Evolutionary conservation across 2,329 filamentous ascomycete genomes (phyloP).

Genomic region (Trichoderma asperellum): DNA sequence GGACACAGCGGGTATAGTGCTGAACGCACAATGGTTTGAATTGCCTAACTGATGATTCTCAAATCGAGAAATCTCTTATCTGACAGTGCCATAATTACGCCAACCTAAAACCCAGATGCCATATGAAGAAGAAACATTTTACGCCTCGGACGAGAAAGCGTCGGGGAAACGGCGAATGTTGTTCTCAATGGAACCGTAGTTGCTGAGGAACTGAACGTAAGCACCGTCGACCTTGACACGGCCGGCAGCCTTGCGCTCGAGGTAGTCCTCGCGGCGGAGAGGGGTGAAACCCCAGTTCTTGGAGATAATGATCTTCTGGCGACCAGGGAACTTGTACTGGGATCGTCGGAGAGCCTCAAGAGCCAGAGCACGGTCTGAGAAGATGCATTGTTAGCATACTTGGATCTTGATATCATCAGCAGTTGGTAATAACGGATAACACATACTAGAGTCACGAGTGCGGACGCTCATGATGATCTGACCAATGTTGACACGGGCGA

Average conservation of each 20-base stretch:
- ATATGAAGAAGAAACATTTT: slow-evolving; percentile 42
- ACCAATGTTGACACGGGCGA: slow-evolving; percentile 99
- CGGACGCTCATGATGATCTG: slow-evolving; percentile 98
- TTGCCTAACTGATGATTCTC: slow-evolving; percentile 42
- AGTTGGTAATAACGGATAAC: not conserved
- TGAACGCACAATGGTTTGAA: slow-evolving; percentile 40
- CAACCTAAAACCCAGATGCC: slow-evolving; percentile 48
- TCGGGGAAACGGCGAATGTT: slow-evolving; percentile 97
- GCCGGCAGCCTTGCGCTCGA: slow-evolving; percentile 91
- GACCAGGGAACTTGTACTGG: slow-evolving; percentile 99
- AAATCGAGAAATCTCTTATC: slow-evolving; percentile 42
- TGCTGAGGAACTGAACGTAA: slow-evolving; percentile 98
- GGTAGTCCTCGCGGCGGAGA: slow-evolving; percentile 95
- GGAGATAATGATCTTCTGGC: slow-evolving; percentile 99
- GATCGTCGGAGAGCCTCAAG: slow-evolving; percentile 98
- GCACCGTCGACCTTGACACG: slow-evolving; percentile 96
- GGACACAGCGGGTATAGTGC: slow-evolving; percentile 26
- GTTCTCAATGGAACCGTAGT: slow-evolving; percentile 80
- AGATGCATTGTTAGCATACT: slow-evolving; percentile 34
- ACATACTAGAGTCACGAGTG: slow-evolving; percentile 88
- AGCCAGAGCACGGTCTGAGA: slow-evolving; percentile 79
- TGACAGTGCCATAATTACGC: slow-evolving; percentile 52
- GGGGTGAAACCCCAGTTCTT: slow-evolving; percentile 99
- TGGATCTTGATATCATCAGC: not conserved
- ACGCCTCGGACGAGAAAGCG: slow-evolving; percentile 71